A percentile compares a stretch with the other conserved stretches of the same genome.
These are phyloP conservation scores for Entomortierella chlamydospora DNA, from an alignment of 192 early-diverging fungal genomes.

Conservation along the genomic window DNA sequence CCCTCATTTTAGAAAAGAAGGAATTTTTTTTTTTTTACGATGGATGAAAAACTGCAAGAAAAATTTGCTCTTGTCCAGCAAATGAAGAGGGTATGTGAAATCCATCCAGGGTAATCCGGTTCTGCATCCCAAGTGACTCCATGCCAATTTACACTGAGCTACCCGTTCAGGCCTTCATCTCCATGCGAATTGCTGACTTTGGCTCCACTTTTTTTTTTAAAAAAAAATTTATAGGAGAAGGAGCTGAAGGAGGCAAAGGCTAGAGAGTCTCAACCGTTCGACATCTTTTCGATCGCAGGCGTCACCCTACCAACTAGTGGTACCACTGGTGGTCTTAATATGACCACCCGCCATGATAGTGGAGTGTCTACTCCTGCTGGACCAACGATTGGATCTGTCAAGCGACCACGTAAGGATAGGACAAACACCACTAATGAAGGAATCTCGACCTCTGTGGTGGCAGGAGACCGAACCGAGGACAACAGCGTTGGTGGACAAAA, in stretches of 20 bases:
- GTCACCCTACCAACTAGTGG: constrained; percentile 22
- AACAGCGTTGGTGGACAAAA: constrained; percentile 1
- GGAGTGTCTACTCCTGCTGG: constrained; percentile 14
- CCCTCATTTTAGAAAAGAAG: background rate
- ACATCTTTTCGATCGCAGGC: constrained; percentile 49
- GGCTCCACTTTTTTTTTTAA: too few species aligned
- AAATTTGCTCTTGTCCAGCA: constrained; percentile 52
- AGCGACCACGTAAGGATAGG: constrained; percentile 36
- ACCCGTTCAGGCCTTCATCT: too few species aligned
- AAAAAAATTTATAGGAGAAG: constrained; percentile 30
- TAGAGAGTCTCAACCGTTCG: constrained; percentile 43
- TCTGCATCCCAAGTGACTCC: background rate
- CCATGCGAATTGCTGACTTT: too few species aligned
- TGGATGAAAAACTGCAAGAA: constrained; percentile 46
- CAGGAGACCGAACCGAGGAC: background rate
- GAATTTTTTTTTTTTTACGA: constrained; percentile 9
- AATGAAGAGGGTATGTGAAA: constrained; percentile 41
- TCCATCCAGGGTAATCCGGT: background rate
- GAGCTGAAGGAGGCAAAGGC: constrained; percentile 45
- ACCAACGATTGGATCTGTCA: constrained; percentile 30
- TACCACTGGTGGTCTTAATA: constrained; percentile 23
- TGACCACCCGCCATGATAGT: constrained; percentile 43
- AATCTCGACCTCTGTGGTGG: too few species aligned
- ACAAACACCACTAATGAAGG: background rate
- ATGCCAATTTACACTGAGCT: background rate